Evolutionary conservation across 345 rosid genomes (phyloP).

Genomic region (Arabidopsis arenosa): DNA sequence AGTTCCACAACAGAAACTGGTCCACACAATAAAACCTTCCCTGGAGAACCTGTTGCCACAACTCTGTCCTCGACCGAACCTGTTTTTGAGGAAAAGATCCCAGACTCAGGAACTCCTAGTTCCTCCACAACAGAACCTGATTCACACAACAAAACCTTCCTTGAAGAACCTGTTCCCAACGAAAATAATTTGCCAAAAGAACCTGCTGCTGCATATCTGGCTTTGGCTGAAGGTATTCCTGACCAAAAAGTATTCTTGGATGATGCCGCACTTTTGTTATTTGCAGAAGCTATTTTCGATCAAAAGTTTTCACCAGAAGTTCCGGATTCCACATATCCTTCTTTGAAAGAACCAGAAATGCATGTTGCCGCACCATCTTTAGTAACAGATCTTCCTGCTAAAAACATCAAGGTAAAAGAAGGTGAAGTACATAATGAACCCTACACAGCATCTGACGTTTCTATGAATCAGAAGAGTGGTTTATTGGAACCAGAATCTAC

Average conservation of each 20-base stretch:
- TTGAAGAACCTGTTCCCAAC: constrained; percentile 13
- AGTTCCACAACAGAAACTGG: constrained; percentile 1
- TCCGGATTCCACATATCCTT: constrained; percentile 25
- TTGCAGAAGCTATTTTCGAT: constrained; percentile 47
- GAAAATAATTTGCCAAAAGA: constrained; percentile 28
- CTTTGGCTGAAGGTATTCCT: constrained; percentile 44
- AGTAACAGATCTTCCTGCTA: constrained; percentile 21
- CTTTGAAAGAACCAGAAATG: constrained; percentile 31
- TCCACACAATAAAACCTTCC: not conserved
- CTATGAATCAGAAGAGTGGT: constrained; percentile 39
- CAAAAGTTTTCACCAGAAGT: constrained; percentile 46
- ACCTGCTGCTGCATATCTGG: constrained; percentile 36
- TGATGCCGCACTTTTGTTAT: constrained; percentile 44
- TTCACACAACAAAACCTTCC: not conserved
- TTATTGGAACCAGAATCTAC: constrained; percentile 43
- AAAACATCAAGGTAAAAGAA: constrained; percentile 15
- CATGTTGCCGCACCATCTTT: constrained; percentile 11
- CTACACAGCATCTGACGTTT: constrained; percentile 38
- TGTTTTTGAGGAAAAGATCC: constrained; percentile 4
- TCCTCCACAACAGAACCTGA: constrained; percentile 9
- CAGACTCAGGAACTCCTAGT: constrained; percentile 23
- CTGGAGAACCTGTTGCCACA: constrained; percentile 15
- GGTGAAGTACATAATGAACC: constrained; percentile 36
- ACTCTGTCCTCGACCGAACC: not conserved
- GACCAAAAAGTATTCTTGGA: constrained; percentile 46